phyloP scores from a whole-genome alignment of 306 rosid genomes.

The Cucurbita moschata region DNA sequence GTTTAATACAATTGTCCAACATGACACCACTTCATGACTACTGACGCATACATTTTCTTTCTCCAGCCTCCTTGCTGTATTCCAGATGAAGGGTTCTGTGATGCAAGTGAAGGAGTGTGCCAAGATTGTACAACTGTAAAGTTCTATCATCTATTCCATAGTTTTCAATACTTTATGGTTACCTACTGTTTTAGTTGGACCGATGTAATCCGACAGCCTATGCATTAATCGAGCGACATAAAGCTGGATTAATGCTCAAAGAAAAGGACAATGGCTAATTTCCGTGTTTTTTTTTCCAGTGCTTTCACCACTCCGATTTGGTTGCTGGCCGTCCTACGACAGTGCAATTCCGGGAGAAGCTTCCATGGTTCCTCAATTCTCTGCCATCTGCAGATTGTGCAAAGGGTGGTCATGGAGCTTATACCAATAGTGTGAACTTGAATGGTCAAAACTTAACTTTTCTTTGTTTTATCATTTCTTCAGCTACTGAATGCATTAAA shows the following conservation, averaged over 20 bases:
- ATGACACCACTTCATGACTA: conserved; percentile 11
- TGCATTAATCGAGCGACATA: neutral
- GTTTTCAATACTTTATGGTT: conserved; percentile 1
- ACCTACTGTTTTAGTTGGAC: neutral
- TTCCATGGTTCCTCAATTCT: conserved; percentile 97
- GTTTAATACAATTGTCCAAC: neutral
- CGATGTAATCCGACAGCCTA: neutral
- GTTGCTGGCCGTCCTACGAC: conserved; percentile 84
- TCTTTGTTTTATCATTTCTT: neutral
- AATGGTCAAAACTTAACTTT: conserved; percentile 40
- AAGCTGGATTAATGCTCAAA: neutral
- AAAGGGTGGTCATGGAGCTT: conserved; percentile 99
- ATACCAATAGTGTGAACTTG: conserved; percentile 86
- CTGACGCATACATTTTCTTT: conserved; percentile 17
- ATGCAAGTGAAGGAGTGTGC: conserved; percentile 65
- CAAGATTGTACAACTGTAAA: conserved; percentile 88
- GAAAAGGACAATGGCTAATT: conserved; percentile 14
- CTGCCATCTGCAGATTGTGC: conserved; percentile 99
- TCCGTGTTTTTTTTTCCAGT: conserved; percentile 42
- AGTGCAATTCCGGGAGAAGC: conserved; percentile 77
- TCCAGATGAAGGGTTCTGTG: conserved; percentile 78
- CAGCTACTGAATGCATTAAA: neutral
- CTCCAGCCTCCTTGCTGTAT: conserved; percentile 86
- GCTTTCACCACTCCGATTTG: conserved; percentile 91
- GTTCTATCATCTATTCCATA: conserved; percentile 7